These are phyloP conservation scores for Heliosperma pusillum DNA, from an alignment of 148 eudicot species.

Conservation along the genomic window DNA sequence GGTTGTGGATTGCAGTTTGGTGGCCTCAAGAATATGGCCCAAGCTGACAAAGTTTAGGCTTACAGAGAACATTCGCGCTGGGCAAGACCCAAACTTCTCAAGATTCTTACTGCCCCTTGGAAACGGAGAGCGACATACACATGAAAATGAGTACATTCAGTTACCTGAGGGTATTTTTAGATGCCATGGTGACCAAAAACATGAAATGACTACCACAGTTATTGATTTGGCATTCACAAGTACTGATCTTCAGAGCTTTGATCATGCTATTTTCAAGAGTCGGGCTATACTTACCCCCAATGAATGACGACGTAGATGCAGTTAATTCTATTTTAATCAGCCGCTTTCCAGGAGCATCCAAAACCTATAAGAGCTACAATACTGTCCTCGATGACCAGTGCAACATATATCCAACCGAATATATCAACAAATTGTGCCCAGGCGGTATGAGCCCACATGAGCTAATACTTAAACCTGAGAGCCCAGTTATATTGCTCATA, in stretches of 20 bases:
- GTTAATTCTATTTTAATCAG: neutral
- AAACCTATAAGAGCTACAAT: neutral
- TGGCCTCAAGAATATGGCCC: neutral
- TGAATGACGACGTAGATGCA: constrained; percentile 8
- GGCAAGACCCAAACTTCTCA: neutral
- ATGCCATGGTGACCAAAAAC: too few relatives aligned
- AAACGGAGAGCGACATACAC: neutral
- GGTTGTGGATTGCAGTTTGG: neutral
- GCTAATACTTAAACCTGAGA: too few relatives aligned
- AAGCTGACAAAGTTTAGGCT: neutral
- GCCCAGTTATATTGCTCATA: too few relatives aligned
- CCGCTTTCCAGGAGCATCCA: neutral
- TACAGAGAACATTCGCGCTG: neutral
- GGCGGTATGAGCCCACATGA: too few relatives aligned
- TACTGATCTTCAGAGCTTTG: neutral
- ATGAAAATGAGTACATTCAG: neutral
- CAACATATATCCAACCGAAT: constrained; percentile 1
- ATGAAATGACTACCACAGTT: too few relatives aligned
- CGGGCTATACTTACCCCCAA: neutral
- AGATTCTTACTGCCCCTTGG: neutral
- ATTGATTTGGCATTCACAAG: neutral
- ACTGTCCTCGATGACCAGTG: neutral
- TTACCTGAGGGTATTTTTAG: neutral
- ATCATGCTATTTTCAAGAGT: neutral
- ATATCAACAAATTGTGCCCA: neutral